These are phyloP conservation scores for Eucalyptus erythrocorys DNA, from an alignment of 345 rosid species.

Conservation along the genomic window DNA sequence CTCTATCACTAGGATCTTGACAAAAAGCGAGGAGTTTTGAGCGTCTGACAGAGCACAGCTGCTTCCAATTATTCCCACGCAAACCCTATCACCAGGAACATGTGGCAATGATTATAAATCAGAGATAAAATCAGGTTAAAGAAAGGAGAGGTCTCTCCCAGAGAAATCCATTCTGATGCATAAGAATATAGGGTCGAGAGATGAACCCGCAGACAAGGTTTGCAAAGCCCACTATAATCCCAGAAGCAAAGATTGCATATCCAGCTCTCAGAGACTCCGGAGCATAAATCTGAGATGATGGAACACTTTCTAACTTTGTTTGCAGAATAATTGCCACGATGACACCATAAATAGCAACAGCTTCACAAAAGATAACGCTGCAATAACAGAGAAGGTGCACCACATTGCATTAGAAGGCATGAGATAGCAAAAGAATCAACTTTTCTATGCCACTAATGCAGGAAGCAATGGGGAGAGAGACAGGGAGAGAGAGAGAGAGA, in stretches of 20 bases:
- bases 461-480: background rate
- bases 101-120: background rate
- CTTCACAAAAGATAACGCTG: slow-evolving; percentile 99
- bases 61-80: slow-evolving; percentile 98
- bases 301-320: slow-evolving; percentile 96
- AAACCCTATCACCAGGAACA: slow-evolving; percentile 35
- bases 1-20: slow-evolving; percentile 97
- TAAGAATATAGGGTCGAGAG: slow-evolving; percentile 3
- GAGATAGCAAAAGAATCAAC: background rate
- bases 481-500: background rate
- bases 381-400: background rate
- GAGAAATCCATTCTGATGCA: background rate
- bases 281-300: slow-evolving; percentile 49
- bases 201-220: slow-evolving; percentile 94
- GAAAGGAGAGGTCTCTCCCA: background rate
- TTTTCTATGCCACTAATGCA: background rate
- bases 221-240: slow-evolving; percentile 97
- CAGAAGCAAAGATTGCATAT: slow-evolving; percentile 97
- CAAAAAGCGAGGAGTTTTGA: slow-evolving; percentile 91
- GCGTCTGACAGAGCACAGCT: slow-evolving; percentile 98
- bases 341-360: slow-evolving; percentile 98
- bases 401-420: background rate
- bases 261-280: slow-evolving; percentile 99
- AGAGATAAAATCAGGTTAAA: background rate
- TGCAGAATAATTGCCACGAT: slow-evolving; percentile 95